Conservation (phyloP, 2,329 filamentous ascomycete genomes). For the Nothophoma quercina region DNA sequence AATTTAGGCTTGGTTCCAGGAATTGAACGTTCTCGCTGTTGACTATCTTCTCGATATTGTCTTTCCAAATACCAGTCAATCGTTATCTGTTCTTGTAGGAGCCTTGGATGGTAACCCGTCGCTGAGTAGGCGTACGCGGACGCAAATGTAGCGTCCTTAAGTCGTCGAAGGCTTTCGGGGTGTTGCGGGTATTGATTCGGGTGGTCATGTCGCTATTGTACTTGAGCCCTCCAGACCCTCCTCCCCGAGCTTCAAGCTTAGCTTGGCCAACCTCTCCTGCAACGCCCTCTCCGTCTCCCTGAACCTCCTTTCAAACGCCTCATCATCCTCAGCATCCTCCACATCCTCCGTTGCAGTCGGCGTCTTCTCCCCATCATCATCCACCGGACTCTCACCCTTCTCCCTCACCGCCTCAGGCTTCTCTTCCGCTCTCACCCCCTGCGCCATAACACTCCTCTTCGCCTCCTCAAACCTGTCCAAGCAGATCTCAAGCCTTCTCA, state of each 20-base stretch:
- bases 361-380: slow-evolving; percentile 38
- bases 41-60: too few species aligned
- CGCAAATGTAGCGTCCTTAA: too few species aligned
- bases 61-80: too few species aligned
- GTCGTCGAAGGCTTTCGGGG: too few species aligned
- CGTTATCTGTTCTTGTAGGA: too few species aligned
- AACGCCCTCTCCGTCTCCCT: slow-evolving; percentile 37
- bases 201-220: background rate
- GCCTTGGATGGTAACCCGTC: too few species aligned
- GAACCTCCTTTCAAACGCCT: slow-evolving; percentile 40
- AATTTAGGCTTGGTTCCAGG: too few species aligned
- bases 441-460: background rate
- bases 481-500: slow-evolving; percentile 33
- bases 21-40: too few species aligned
- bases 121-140: too few species aligned
- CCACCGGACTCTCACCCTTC: slow-evolving; percentile 14
- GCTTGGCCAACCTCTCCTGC: slow-evolving; percentile 38
- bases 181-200: background rate
- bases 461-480: slow-evolving; percentile 15
- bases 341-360: slow-evolving; percentile 38
- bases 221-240: background rate
- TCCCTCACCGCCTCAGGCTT: background rate
- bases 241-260: slow-evolving; percentile 32
- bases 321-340: slow-evolving; percentile 34
- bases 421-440: background rate